Conservation (phyloP, 2,329 filamentous ascomycete genomes). For the Aspergillus luchuensis region DNA sequence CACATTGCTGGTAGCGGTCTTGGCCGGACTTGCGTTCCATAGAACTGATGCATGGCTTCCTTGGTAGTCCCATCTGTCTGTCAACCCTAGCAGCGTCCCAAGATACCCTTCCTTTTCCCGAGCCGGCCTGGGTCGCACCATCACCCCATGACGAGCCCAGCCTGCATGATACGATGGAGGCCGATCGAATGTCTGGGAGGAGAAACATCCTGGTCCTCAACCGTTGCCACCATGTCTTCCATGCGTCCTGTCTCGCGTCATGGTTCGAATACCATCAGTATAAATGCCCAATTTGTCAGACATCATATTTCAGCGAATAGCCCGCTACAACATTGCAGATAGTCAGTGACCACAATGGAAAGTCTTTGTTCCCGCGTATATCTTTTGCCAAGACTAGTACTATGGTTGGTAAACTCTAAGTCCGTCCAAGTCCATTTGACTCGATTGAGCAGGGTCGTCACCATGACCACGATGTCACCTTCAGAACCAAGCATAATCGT, state of each 20-base stretch:
- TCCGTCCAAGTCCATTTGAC: background rate
- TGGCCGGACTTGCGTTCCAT: slow-evolving; percentile 14
- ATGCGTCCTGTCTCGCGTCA: slow-evolving; percentile 30
- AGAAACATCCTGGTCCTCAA: slow-evolving; percentile 29
- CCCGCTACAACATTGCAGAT: background rate
- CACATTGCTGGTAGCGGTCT: slow-evolving; percentile 23
- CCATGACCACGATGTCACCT: background rate
- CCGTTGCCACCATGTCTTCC: slow-evolving; percentile 34
- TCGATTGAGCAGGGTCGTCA: background rate
- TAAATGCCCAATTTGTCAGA: slow-evolving; percentile 35
- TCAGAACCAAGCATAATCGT: background rate
- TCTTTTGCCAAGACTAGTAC: background rate
- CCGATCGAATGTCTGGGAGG: background rate
- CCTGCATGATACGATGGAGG: slow-evolving; percentile 5
- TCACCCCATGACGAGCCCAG: slow-evolving; percentile 10
- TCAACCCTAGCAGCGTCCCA: slow-evolving; percentile 26
- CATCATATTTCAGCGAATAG: slow-evolving; percentile 23
- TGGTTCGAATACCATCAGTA: slow-evolving; percentile 35
- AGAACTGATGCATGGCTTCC: slow-evolving; percentile 16
- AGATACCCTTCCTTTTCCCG: slow-evolving; percentile 22
- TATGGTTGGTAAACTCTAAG: background rate
- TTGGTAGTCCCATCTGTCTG: slow-evolving; percentile 33
- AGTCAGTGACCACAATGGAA: background rate
- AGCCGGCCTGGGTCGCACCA: slow-evolving; percentile 16
- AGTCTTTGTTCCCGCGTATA: background rate